Base-by-base conservation (phyloP, 2,329 filamentous ascomycete genomes). In the Verticillium zaregamsianum region DNA sequence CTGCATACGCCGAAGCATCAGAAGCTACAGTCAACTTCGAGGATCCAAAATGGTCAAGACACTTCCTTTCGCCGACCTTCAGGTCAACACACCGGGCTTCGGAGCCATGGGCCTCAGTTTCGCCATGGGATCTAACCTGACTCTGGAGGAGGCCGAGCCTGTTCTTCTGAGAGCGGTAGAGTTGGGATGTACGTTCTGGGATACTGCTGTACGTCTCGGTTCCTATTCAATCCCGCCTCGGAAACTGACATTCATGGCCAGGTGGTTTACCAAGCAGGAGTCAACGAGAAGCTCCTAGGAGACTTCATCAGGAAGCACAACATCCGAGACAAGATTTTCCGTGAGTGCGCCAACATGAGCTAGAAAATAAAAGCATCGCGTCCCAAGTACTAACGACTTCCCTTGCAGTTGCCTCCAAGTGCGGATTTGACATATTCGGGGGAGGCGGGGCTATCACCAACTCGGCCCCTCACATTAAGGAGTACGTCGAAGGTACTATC, bases 301-400 rank as follows among this genome's bases (percentile, higher is more conserved):
- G 77, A 80, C 33, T 82, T 81, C 62, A 80, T 82, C 63, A 67
- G 74, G 37, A 82, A 81, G 66, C 79, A 82, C 66, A 78, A 81
- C 55, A 70, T 79, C 15, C 76, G 80, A 2, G 79, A 81, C 61
- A 80, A 81, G 64, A 33, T 81, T 17, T 81, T 81, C 63, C 68
- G 77, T 79, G 62, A 59, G 76, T 69, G 15, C n/a, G 11, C 12
- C 12, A 15, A 9, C 35, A 8, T 52, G 11, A 1, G n/a, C n/a
- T n/a, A n/a, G n/a, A n/a, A n/a, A n/a, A n/a, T n/a, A n/a, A n/a
- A n/a, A n/a, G n/a, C n/a, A n/a, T n/a, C n/a, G n/a, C n/a, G n/a
- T n/a, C n/a, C n/a, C n/a, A n/a, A 7, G 2, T 6, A 14, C 11
- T 17, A 25, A 40, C 59, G 11, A 8, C 12, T 9, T 45, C 17